Conservation (phyloP, 2,329 filamentous ascomycete genomes). For the Microdochium trichocladiopsis region DNA sequence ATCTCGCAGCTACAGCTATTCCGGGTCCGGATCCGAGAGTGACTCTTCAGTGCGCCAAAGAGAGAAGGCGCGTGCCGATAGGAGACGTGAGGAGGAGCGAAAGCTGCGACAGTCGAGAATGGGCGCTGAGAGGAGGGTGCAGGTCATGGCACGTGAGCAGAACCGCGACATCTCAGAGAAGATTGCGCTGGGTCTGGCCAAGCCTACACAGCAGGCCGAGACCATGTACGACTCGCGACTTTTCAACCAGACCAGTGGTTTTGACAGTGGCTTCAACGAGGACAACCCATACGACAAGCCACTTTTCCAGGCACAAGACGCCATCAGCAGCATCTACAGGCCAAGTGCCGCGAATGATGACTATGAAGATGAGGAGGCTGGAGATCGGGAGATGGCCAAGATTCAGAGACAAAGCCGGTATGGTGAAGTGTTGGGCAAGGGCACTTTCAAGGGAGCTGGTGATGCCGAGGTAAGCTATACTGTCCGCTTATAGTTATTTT, state of each 20-base stretch:
- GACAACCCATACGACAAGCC: slow-evolving; percentile 98
- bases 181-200: slow-evolving; percentile 87
- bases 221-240: slow-evolving; percentile 95
- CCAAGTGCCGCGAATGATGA: slow-evolving; percentile 64
- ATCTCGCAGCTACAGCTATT: slow-evolving; percentile 45
- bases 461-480: slow-evolving; percentile 63
- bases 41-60: slow-evolving; percentile 70
- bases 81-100: slow-evolving; percentile 74
- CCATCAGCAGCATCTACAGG: slow-evolving; percentile 88
- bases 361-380: slow-evolving; percentile 70
- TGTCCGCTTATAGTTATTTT: background rate
- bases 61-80: slow-evolving; percentile 70
- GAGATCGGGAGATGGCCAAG: slow-evolving; percentile 76
- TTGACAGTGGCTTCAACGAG: slow-evolving; percentile 91
- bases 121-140: slow-evolving; percentile 85
- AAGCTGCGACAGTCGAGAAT: slow-evolving; percentile 91
- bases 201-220: slow-evolving; percentile 86
- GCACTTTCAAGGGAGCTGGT: slow-evolving; percentile 82
- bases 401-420: slow-evolving; percentile 84
- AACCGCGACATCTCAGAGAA: slow-evolving; percentile 97
- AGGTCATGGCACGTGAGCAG: slow-evolving; percentile 91
- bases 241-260: slow-evolving; percentile 90
- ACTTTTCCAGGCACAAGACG: slow-evolving; percentile 90
- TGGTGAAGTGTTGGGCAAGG: slow-evolving; percentile 75
- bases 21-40: slow-evolving; percentile 40